Base-by-base conservation (phyloP, 441 rosid species). In the Arabidopsis hybrid region DNA sequence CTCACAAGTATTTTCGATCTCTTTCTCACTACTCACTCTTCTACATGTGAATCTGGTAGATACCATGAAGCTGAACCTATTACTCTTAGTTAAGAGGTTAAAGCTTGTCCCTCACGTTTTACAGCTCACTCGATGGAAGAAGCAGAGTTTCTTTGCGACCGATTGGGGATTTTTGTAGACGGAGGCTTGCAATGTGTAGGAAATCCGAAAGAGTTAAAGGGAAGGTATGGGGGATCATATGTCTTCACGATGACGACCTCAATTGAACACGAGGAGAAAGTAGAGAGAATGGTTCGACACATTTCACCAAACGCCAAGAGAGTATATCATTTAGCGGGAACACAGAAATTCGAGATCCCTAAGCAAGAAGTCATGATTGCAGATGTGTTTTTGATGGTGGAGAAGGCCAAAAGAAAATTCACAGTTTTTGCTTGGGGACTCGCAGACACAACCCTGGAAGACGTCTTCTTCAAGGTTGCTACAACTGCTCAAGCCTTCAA, bases 41-140 rank as follows among this genome's bases (percentile, higher is more conserved):
- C 26, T 42, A n/a, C 56, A 65, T 11, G 35, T 43, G 46, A 65
- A n/a, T n/a, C 16, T 43, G 18, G 12, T 42, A 11, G 7, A 42
- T 42, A 42, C 6, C 14, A 42, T 42, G 45, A 53, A 46, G 29
- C 34, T 29, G 4, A 32, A 16, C 18, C 53, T 49, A 17, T 2
- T 43, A 43, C 60, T 32, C 64, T 38, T 16, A 14, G 11, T 1
- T 42, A 12, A 21, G n/a, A n/a, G n/a, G n/a, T n/a, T n/a, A n/a
- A 71, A 59, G 8, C 66, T 73, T 73, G 47, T 57, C 35, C 34
- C 51, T 49, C 50, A 61, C 69, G 74, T 63, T 83, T 65, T 70
- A 18, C 86, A 95, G 99, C 99, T 7, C 98, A 95, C 79, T 95
- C 98, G 38, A 95, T 95, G 99, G 99, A 91, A 82, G 99, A 95